Evolutionary conservation across 805 yeast genomes (phyloP).

Genomic region (Candida ulmi): DNA sequence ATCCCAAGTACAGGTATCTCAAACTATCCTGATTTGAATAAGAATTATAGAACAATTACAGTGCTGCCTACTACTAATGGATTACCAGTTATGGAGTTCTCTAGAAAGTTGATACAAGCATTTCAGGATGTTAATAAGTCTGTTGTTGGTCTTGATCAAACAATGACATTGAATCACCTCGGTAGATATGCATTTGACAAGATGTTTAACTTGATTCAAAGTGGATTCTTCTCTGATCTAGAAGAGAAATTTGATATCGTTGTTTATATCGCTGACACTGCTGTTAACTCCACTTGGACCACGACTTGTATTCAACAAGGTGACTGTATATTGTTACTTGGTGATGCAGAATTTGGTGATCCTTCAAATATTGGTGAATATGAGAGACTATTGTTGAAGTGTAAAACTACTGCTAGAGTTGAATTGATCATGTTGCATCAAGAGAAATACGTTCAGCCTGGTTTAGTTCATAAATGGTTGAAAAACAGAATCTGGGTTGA

Average conservation of each 20-base stretch:
- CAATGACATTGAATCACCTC: constrained; percentile 69
- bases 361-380: constrained; percentile 74
- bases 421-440: constrained; percentile 83
- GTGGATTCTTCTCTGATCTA: constrained; percentile 85
- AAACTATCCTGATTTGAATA: constrained; percentile 22
- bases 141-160: constrained; percentile 78
- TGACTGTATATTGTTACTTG: constrained; percentile 84
- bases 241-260: constrained; percentile 89
- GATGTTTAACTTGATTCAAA: constrained; percentile 74
- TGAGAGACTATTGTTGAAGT: constrained; percentile 67
- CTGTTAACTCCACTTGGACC: constrained; percentile 83
- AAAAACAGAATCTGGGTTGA: constrained; percentile 86
- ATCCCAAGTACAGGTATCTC: constrained; percentile 26
- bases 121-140: constrained; percentile 65
- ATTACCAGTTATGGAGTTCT: constrained; percentile 85
- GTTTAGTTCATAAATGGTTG: constrained; percentile 80
- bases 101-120: constrained; percentile 63
- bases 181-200: constrained; percentile 94
- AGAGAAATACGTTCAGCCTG: constrained; percentile 77
- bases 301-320: constrained; percentile 91
- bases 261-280: constrained; percentile 83
- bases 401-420: constrained; percentile 80
- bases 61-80: constrained; percentile 75
- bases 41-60: constrained; percentile 75
- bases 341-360: constrained; percentile 64